Base-by-base conservation (phyloP, 2,329 filamentous ascomycete genomes). In the Fusarium sp. region DNA sequence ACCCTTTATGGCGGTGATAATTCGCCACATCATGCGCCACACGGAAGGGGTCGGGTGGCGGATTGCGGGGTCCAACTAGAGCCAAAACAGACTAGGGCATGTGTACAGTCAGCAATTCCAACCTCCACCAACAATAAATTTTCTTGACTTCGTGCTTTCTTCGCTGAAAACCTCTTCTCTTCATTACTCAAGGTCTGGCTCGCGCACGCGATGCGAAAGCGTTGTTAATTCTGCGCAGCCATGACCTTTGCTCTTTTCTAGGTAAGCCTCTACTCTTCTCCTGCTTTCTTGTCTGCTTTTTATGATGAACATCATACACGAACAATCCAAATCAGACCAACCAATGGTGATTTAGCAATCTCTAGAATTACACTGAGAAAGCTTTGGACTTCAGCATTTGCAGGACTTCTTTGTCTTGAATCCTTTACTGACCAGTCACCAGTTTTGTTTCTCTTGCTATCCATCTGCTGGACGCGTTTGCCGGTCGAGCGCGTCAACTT, bases 261-360 rank as follows among this genome's bases (percentile, higher is more conserved):
- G 74, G 76, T 77, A 77, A 76, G 73, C 48, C 11, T 24, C 11
- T 27, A 52, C 34, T 9, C 16, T 41, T 18, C 9, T 22, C 57
- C 46, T 47, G 57, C 62, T 57, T 42, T 45, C 29, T 54, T 32
- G 34, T 30, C 42, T 67, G 55, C 61, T 66, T 76, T 70, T 68
- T 63, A 68, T 79, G 79, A 81, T 81, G 79, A 79, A 71, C 58
- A 74, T 52, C 66, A 72, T 72, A 72, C 78, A 80, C 79, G 85
- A 88, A 88, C 86, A 88, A 88, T 89, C 87, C 87, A 89, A 88
- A 81, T 85, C 86, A 85, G 85, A 89, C 86, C 79, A 82, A 76
- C 75, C 78, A 80, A 83, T 89, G 87, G 86, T 86, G 86, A 88
- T 79, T 40, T 73, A 75, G 66, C 70, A 80, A 77, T 79, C 80